A percentile compares a stretch with the other conserved stretches of the same genome.
These are phyloP conservation scores for Ilex paraguariensis DNA, from an alignment of 305 asterid genomes.

Conservation along the genomic window DNA sequence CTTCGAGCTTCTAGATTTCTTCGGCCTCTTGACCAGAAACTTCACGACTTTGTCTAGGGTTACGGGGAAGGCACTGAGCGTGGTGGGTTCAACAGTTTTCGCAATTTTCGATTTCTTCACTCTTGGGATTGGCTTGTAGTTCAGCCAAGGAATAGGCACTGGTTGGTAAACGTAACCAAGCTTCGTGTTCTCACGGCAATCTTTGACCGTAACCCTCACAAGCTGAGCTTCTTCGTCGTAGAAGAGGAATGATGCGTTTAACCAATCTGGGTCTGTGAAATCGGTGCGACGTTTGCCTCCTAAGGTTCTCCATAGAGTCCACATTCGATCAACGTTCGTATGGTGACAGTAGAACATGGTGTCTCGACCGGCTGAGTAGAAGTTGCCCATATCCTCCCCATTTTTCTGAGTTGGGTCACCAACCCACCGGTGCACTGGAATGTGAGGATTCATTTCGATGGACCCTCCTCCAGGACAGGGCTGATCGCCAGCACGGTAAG, in stretches of 20 bases:
- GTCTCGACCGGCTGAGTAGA: slow-evolving; percentile 35
- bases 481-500: slow-evolving; percentile 41
- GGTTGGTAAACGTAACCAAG: slow-evolving; percentile 36
- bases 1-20: slow-evolving; percentile 29
- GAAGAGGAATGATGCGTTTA: slow-evolving; percentile 29
- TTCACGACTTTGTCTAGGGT: slow-evolving; percentile 33
- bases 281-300: slow-evolving; percentile 25
- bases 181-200: slow-evolving; percentile 24
- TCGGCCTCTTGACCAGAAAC: slow-evolving; percentile 40
- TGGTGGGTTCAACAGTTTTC: background rate
- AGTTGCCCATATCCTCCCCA: slow-evolving; percentile 50
- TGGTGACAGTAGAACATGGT: slow-evolving; percentile 38
- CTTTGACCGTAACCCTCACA: slow-evolving; percentile 30
- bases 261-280: slow-evolving; percentile 32
- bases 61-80: slow-evolving; percentile 28
- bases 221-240: slow-evolving; percentile 43
- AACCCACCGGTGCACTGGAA: slow-evolving; percentile 34
- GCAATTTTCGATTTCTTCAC: background rate
- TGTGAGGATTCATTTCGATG: slow-evolving; percentile 2
- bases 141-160: slow-evolving; percentile 4
- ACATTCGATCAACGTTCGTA: slow-evolving; percentile 39
- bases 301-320: slow-evolving; percentile 34
- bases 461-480: slow-evolving; percentile 21
- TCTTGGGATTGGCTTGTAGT: background rate
- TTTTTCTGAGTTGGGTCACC: slow-evolving; percentile 17